These are phyloP conservation scores for Radiomyces spectabilis DNA, from an alignment of 192 early-diverging fungal species.

Conservation along the genomic window DNA sequence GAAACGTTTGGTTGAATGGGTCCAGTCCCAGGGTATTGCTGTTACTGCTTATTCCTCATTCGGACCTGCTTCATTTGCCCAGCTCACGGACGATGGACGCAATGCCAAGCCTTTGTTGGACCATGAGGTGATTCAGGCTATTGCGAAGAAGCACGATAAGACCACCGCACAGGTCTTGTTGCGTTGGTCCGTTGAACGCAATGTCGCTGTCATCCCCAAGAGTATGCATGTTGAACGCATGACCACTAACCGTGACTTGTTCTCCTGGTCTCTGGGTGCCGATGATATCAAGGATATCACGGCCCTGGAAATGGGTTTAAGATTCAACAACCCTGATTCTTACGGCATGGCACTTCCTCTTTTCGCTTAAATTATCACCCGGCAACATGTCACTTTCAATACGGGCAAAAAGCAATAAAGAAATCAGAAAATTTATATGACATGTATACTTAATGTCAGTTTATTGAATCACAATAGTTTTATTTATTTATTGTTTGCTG, in stretches of 20 bases:
- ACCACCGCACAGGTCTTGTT: conserved; percentile 54
- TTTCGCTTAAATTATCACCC: too few relatives aligned
- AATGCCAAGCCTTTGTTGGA: conserved; percentile 34
- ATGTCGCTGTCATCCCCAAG: conserved; percentile 65
- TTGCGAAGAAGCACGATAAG: conserved; percentile 45
- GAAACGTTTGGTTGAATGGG: conserved; percentile 50
- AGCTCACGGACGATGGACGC: conserved; percentile 16
- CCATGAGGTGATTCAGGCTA: conserved; percentile 37
- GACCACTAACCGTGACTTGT: conserved; percentile 44
- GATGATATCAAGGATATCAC: conserved; percentile 44
- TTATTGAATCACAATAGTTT: too few relatives aligned
- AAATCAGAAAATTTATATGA: too few relatives aligned
- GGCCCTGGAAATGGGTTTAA: conserved; percentile 35
- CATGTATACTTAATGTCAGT: too few relatives aligned
- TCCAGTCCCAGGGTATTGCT: conserved; percentile 44
- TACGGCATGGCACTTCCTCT: too few relatives aligned
- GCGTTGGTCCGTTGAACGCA: conserved; percentile 57
- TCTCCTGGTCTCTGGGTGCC: conserved; percentile 33
- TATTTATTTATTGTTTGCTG: too few relatives aligned
- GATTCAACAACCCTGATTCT: too few relatives aligned
- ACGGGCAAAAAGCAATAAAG: too few relatives aligned
- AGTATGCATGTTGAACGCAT: conserved; percentile 44
- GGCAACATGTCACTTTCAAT: too few relatives aligned
- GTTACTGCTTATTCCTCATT: conserved; percentile 73
- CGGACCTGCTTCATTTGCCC: conserved; percentile 36